Evolutionary conservation across 371 early-diverging fungal species (phyloP).

Genomic region (Sporodiniella umbellata): DNA sequence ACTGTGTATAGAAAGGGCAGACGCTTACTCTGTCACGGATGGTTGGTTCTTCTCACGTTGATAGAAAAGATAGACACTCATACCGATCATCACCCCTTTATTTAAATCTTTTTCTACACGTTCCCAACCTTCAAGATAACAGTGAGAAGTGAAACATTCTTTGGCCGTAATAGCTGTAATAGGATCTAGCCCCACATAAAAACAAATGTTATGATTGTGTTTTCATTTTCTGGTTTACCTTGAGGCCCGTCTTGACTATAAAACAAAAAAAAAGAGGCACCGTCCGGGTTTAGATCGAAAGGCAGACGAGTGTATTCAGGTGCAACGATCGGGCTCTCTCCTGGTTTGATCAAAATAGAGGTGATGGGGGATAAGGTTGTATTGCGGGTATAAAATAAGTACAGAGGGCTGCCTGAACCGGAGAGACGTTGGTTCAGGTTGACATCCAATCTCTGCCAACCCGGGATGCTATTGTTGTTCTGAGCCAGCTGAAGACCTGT

Average conservation of each 20-base stretch:
- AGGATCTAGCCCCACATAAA: too few relatives aligned
- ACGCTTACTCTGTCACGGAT: conserved; percentile 40
- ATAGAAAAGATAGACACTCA: conserved; percentile 45
- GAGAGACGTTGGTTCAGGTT: conserved; percentile 39
- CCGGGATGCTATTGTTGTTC: conserved; percentile 3
- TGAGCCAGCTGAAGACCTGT: conserved; percentile 18
- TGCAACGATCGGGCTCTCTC: conserved; percentile 20
- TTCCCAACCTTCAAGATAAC: conserved; percentile 45
- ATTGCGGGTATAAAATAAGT: too few relatives aligned
- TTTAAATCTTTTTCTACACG: conserved; percentile 32
- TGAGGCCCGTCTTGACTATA: conserved; percentile 28
- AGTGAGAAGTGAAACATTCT: conserved; percentile 42
- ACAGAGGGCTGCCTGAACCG: too few relatives aligned
- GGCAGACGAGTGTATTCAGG: conserved; percentile 35
- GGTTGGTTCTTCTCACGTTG: conserved; percentile 15
- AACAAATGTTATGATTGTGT: too few relatives aligned
- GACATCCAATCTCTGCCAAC: conserved; percentile 20
- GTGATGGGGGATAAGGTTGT: too few relatives aligned
- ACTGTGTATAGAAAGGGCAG: neutral
- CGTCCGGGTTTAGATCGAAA: conserved; percentile 31
- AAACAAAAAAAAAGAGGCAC: conserved; percentile 27
- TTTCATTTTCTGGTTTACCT: too few relatives aligned
- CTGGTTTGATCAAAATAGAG: conserved; percentile 28
- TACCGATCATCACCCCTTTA: conserved; percentile 39
- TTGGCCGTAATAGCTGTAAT: conserved; percentile 53